Evolutionary conservation across 345 rosid species (phyloP), one percentile per base, ranked within the genome.

Genomic region (Carallia pectinifolia): DNA sequence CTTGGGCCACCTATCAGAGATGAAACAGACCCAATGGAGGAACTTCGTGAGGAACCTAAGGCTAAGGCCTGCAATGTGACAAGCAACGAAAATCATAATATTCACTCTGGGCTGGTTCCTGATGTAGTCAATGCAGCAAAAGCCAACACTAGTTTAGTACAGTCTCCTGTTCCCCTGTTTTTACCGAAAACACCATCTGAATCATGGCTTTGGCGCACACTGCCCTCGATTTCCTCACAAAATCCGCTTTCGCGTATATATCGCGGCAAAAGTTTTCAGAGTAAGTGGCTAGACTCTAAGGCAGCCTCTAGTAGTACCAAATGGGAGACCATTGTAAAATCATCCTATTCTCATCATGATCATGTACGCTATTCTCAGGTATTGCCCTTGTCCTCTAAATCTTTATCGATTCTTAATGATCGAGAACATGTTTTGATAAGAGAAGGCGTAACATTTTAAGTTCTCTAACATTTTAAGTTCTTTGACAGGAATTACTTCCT

Each of bases 281-380:
- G 77, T 23, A 86, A 80, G 69, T 81, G 79, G 84, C 78, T 75
- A 64, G 82, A 77, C 67, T 60, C 75, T 34, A 72, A 75, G 72
- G 66, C 74, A 50, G 56, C 75, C 47, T 72, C 81, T 36, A 73
- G 74, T 4, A 71, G 62, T 66, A 65, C 92, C 79, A 95, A 85
- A 81, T 95, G 99, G 99, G 99, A 95, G 83, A 92, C 88, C 40
- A 92, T 95, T 77, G 97, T 95, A 12, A 92, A 95, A 83, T 87
- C 96, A 61, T 95, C 97, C 0, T 53, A 85, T 50, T 73, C 76
- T 78, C 97, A 83, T 76, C 89, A 88, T 58, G 96, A 92, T 80
- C 96, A 89, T 67, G 81, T 77, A 15, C 89, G 97, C n/a, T 92
- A 89, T 72, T 90, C 97, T 1, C 85, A 95, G 87, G 97, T 95